Evolutionary conservation across 2,329 filamentous ascomycete genomes (phyloP).

Genomic region (Cladosporium austrohemisphaericum): DNA sequence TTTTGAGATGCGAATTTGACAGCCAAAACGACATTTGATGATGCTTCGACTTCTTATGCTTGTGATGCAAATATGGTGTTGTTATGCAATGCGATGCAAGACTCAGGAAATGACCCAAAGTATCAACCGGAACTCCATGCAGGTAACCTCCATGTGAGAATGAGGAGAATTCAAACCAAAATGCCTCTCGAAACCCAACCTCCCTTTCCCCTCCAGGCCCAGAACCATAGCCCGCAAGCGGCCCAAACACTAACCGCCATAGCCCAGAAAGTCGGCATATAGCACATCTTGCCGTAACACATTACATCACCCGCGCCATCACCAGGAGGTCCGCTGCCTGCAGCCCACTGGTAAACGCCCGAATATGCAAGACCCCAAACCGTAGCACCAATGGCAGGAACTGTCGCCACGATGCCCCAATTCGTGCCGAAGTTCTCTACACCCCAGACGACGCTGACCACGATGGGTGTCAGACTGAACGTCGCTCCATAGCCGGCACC

Average conservation of each 20-base stretch:
- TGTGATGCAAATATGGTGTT: no score
- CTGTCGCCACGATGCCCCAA: constrained; percentile 91
- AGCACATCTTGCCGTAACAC: constrained; percentile 80
- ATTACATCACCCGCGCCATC: constrained; percentile 51
- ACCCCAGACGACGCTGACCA: constrained; percentile 96
- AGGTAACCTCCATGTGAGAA: no score
- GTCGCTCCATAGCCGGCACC: constrained; percentile 90
- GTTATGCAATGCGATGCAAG: no score
- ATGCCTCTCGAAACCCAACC: constrained; percentile 77
- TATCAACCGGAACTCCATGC: no score
- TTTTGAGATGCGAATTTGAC: constrained; percentile 6
- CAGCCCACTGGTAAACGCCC: constrained; percentile 68
- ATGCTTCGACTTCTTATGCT: no score
- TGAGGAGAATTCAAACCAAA: constrained; percentile 52
- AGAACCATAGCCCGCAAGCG: constrained; percentile 67
- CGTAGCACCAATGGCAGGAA: constrained; percentile 81
- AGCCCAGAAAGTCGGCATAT: constrained; percentile 78
- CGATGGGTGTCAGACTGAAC: constrained; percentile 84
- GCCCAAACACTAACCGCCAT: constrained; percentile 77
- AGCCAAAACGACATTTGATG: no score
- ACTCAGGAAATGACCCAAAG: no score
- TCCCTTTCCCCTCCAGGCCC: constrained; percentile 74
- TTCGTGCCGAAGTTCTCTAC: constrained; percentile 98
- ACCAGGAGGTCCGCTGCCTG: constrained; percentile 39
- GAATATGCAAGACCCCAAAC: constrained; percentile 92